Percentiles rank a stretch among this genome's conserved stretches.
phyloP scores from a whole-genome alignment of 306 rosid genomes.

The Medicago lupulina region DNA sequence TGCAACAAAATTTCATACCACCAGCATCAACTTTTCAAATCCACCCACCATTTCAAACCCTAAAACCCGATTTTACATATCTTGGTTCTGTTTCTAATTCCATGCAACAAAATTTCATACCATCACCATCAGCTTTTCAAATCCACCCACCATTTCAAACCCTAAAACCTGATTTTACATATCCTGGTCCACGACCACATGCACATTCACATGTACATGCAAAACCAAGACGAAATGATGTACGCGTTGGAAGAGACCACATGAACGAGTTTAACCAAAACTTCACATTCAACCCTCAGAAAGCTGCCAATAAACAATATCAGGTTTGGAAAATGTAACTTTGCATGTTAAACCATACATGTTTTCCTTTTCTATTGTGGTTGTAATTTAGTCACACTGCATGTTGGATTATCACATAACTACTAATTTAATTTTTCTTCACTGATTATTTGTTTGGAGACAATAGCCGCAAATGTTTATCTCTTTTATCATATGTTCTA shows the following conservation, averaged over 20 bases:
- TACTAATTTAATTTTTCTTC: conserved; percentile 21
- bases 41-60: not conserved
- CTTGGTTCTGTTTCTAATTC: not conserved
- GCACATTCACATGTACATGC: not conserved
- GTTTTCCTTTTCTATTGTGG: conserved; percentile 1
- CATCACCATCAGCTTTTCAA: not conserved
- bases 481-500: not conserved
- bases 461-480: not conserved
- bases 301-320: not conserved
- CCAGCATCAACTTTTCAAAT: not conserved
- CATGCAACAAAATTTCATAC: not conserved
- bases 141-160: not conserved
- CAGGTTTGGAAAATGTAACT: not conserved
- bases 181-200: not conserved
- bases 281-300: not conserved
- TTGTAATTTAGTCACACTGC: conserved; percentile 16
- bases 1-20: not conserved
- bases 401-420: not conserved
- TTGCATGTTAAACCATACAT: not conserved
- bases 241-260: not conserved
- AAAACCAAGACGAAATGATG: not conserved
- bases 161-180: not conserved
- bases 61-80: not conserved
- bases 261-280: not conserved
- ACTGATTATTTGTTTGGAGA: conserved; percentile 19